Evolutionary conservation across 2,329 filamentous ascomycete species (phyloP).

Genomic region (Emmonsiellopsis sp.): DNA sequence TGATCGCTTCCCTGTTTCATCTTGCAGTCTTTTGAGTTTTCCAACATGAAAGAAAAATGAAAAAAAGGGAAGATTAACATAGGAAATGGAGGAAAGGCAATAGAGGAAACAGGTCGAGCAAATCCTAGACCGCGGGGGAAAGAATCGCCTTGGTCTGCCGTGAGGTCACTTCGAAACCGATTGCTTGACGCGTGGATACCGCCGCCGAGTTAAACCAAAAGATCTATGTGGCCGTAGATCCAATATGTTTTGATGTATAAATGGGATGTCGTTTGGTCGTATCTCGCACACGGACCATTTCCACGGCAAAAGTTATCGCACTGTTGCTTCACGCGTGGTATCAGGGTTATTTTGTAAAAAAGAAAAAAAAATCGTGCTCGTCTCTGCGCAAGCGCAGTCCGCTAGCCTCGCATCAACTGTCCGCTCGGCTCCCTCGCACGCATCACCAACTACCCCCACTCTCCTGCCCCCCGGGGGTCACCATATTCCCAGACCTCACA

Average conservation of each 20-base stretch:
- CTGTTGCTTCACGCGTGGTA: background rate
- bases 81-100: background rate
- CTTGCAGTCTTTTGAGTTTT: background rate
- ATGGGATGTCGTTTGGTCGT: background rate
- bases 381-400: background rate
- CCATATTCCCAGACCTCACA: background rate
- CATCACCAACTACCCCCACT: too few relatives aligned
- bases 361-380: background rate
- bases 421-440: background rate
- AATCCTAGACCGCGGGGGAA: background rate
- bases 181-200: background rate
- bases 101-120: background rate
- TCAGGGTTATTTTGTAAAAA: background rate
- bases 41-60: background rate
- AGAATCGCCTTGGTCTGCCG: background rate
- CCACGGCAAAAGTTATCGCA: background rate
- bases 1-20: background rate
- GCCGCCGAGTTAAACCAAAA: background rate
- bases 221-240: background rate
- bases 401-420: background rate
- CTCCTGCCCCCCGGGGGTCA: background rate
- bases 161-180: background rate
- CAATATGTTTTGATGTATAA: too few relatives aligned
- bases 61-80: background rate
- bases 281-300: background rate